Evolutionary conservation across 495 filamentous ascomycete species (phyloP), one percentile per base, ranked within the genome.

Genomic region (Daldinia caldariorum): DNA sequence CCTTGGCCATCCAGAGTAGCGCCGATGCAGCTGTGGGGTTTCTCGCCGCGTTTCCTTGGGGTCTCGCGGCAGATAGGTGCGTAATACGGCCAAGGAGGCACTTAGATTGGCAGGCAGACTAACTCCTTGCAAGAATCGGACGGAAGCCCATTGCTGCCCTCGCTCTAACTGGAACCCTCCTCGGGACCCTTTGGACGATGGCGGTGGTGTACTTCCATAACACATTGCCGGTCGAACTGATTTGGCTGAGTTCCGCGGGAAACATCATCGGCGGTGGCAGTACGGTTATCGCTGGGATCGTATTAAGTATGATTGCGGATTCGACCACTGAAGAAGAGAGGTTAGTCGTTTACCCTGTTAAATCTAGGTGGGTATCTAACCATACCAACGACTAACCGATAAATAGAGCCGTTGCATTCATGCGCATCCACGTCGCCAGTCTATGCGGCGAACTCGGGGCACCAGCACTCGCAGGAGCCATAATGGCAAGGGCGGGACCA

Each of bases 251-350:
- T 3, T 81, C 84, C 9, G 55, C 86, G 35, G 76, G 81, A 13
- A 79, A 74, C 70, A 56, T 86, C n/a, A 66, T 89, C 22, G 87
- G 87, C 8, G 88, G 88, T 39, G 86, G 86, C 0, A 79, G 79
- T 2, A 82, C 84, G 2, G 82, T 88, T 5, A 75, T 81, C 5
- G 74, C 81, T 61, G 83, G 84, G 0, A 79, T 88, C 38, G 79
- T 88, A 41, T 84, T 83, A 73, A 86, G 84, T 4, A 85, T 89
- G 79, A 81, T 87, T 74, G 78, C 85, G 0, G 88, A 89, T 71
- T 82, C 88, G 9, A 85, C 84, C 0, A 83, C 76, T 0, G 85
- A 89, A 60, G 76, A 79, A 39, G 79, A 86, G 60, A 82, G 86
- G 83, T 87, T 77, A 51, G 60, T 67, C 22, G 12, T 43, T 53